A percentile compares a stretch with the other conserved stretches of the same genome.
These are phyloP conservation scores for Rhodotorula sp. DNA, from an alignment of 1,284 basidiomycete species.

Conservation along the genomic window DNA sequence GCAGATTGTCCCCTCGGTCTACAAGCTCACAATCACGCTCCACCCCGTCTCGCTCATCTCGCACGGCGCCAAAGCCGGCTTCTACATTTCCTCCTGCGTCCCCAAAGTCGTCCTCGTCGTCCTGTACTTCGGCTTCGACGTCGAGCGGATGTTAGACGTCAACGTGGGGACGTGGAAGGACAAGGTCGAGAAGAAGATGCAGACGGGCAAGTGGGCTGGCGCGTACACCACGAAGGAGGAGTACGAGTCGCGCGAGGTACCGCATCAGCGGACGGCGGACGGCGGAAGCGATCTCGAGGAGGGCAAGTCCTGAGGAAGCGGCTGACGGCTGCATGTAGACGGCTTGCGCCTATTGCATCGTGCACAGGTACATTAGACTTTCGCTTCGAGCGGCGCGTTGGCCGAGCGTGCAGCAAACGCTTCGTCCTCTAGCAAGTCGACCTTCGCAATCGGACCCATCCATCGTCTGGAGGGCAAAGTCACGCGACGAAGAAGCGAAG, in stretches of 20 bases:
- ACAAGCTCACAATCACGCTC: conserved; percentile 17
- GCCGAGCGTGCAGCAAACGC: no score
- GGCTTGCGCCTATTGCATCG: no score
- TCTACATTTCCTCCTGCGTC: conserved; percentile 21
- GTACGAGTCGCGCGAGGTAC: background rate
- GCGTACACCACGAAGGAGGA: background rate
- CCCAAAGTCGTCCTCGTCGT: conserved; percentile 18
- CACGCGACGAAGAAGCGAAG: no score
- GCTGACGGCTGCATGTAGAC: no score
- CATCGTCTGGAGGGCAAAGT: no score
- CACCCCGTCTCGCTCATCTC: conserved; percentile 3
- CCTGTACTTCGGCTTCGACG: conserved; percentile 6
- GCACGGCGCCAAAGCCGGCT: conserved; percentile 17
- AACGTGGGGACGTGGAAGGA: conserved; percentile 11
- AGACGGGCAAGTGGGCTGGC: conserved; percentile 3
- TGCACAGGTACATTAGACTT: no score
- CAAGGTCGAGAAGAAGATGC: conserved; percentile 13
- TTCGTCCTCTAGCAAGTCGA: no score
- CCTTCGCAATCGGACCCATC: no score
- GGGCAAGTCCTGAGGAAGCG: no score
- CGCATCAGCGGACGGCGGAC: background rate
- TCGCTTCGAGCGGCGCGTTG: no score
- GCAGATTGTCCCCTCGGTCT: conserved; percentile 13
- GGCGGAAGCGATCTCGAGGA: no score
- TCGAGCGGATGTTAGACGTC: conserved; percentile 16